Base-by-base conservation (phyloP, 352 stramenopile genomes). In the Phytopythium oedochilum region DNA sequence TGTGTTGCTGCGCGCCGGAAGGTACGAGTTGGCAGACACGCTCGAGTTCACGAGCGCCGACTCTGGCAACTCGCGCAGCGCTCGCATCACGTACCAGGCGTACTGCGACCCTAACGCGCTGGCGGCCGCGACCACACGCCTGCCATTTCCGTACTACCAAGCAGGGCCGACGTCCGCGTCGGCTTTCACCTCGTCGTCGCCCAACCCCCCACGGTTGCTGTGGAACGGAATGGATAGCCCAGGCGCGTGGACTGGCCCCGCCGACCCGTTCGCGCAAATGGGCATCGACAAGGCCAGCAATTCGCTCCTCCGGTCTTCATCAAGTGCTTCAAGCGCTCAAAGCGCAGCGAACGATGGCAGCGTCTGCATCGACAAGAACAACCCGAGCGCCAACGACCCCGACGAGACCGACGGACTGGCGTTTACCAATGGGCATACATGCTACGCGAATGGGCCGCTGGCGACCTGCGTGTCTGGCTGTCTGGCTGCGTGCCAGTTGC, bases 171-270 rank as follows among this genome's bases (percentile, higher is more conserved):
- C 46, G 28, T 39, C 46, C 10, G 25, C 44, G 2, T 38, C 44
- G 3, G 1, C 28, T 7, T 15, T 26, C 17, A 38, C 26, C 31
- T 68, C 64, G 23, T 54, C 71, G 3, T 31, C 66, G 28, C n/a
- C 57, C 5, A 68, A 66, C 11, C 70, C 73, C 8, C 77, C 74
- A 15, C 64, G 82, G 5, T 58, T 64, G 12, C 57, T 83, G 34
- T 92, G 82, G 82, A 92, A 89, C 60, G 82, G 82, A 12, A 71
- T 89, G 5, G 75, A 72, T 2, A 39, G 86, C 29, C 42, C 63
- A 7, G 34, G 46, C 0, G 34, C 51, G 3, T 89, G 82, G 82
- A 47, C 25, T 5, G 82, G 77, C 2, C 82, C 82, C 0, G 64
- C 68, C 8, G 71, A 92, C 49, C 77, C 82, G 17, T 87, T 92